A percentile compares a stretch with the other conserved stretches of the same genome.
These are phyloP conservation scores for Clitopilus passeckerianus DNA, from an alignment of 768 basidiomycete genomes.

Conservation along the genomic window DNA sequence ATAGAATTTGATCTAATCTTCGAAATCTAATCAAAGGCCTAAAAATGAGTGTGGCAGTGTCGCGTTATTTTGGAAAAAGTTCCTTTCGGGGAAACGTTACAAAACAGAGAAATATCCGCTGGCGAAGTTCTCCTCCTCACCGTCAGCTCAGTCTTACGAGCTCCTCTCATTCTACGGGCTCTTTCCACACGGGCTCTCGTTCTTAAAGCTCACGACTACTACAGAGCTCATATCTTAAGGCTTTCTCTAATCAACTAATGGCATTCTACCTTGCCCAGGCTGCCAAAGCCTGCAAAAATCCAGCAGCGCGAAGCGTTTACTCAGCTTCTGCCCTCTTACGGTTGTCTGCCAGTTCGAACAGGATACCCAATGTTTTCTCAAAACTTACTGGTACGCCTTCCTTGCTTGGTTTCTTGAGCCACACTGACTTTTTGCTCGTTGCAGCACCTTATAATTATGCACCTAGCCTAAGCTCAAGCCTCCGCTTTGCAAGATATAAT, in stretches of 20 bases:
- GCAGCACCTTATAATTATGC: neutral
- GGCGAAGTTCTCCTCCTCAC: neutral
- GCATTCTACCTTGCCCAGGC: slow-evolving; percentile 16
- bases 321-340: slow-evolving; percentile 17
- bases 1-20: neutral
- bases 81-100: neutral
- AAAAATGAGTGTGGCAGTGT: neutral
- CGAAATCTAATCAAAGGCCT: neutral
- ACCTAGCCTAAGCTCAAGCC: neutral
- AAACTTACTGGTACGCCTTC: slow-evolving; percentile 12
- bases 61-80: neutral
- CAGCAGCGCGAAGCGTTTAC: slow-evolving; percentile 11
- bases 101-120: neutral
- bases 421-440: neutral
- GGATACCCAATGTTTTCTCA: neutral
- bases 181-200: neutral
- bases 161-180: neutral
- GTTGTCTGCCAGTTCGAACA: slow-evolving; percentile 12
- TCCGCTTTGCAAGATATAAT: neutral
- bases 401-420: neutral
- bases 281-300: slow-evolving; percentile 11
- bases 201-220: neutral
- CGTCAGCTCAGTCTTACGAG: neutral
- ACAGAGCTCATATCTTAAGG: neutral
- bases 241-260: slow-evolving; percentile 8